Evolutionary conservation across 306 rosid species (phyloP).

Genomic region (Crotalaria pallida): DNA sequence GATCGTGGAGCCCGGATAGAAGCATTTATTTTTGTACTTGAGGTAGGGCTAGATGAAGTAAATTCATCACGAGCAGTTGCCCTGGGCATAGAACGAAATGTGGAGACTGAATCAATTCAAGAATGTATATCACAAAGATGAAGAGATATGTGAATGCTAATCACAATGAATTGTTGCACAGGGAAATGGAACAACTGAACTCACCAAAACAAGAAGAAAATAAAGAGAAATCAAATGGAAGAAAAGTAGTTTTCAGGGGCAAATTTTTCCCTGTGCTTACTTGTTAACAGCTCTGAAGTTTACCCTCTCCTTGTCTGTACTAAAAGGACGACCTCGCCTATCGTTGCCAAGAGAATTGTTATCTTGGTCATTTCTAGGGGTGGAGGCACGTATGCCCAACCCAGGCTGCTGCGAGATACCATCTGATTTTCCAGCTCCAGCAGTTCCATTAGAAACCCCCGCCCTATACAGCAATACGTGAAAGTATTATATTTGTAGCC

Average conservation of each 20-base stretch:
- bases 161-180: slow-evolving; percentile 2
- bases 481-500: slow-evolving; percentile 23
- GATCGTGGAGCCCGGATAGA: slow-evolving; percentile 94
- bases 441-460: slow-evolving; percentile 68
- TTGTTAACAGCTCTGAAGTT: slow-evolving; percentile 77
- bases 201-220: slow-evolving; percentile 12
- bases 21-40: slow-evolving; percentile 61
- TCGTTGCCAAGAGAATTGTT: slow-evolving; percentile 58
- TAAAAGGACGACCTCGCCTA: slow-evolving; percentile 73
- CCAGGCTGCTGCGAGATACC: slow-evolving; percentile 68
- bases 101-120: slow-evolving; percentile 18
- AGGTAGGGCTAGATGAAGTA: slow-evolving; percentile 75
- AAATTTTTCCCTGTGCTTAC: slow-evolving; percentile 38
- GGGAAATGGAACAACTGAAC: slow-evolving; percentile 6
- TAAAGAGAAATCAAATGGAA: slow-evolving; percentile 1
- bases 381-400: slow-evolving; percentile 72
- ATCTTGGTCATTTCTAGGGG: slow-evolving; percentile 75
- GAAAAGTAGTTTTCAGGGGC: not conserved
- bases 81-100: slow-evolving; percentile 40
- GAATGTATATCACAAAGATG: slow-evolving; percentile 4
- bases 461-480: slow-evolving; percentile 46
- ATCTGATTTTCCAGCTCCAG: slow-evolving; percentile 76
- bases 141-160: slow-evolving; percentile 6
- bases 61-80: slow-evolving; percentile 77
- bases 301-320: slow-evolving; percentile 79